These are phyloP conservation scores for Pinus taeda DNA, from an alignment of 75 land plant genomes.

Conservation along the genomic window DNA sequence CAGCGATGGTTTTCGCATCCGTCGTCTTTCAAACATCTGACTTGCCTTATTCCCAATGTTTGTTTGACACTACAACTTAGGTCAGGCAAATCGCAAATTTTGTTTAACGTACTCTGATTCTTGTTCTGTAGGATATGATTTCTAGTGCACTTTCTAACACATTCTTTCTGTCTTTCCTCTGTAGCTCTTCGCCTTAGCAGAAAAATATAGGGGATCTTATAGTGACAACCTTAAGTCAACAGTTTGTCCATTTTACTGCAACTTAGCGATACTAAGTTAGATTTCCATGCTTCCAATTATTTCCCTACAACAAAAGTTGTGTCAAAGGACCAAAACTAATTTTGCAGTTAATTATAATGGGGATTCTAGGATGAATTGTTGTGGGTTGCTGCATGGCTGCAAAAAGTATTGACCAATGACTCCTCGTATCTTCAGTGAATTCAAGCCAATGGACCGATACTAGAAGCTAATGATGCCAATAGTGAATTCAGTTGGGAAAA, in stretches of 20 bases:
- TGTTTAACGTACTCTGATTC: background rate
- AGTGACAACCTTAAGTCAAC: slow-evolving; percentile 66
- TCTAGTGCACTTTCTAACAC: background rate
- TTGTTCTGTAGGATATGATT: background rate
- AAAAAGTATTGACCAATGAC: slow-evolving; percentile 39
- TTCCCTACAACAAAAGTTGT: background rate
- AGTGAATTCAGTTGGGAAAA: slow-evolving; percentile 82
- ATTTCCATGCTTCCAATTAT: background rate
- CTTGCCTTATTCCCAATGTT: slow-evolving; percentile 22
- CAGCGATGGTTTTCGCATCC: slow-evolving; percentile 73
- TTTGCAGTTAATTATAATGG: too few species aligned
- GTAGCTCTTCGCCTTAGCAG: slow-evolving; percentile 83
- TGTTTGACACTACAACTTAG: slow-evolving; percentile 25
- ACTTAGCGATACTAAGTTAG: slow-evolving; percentile 77
- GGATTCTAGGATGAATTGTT: slow-evolving; percentile 74
- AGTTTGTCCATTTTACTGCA: slow-evolving; percentile 89
- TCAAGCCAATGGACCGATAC: slow-evolving; percentile 47
- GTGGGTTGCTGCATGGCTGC: slow-evolving; percentile 96
- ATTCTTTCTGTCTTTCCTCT: background rate
- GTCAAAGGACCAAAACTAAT: background rate
- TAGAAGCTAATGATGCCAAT: slow-evolving; percentile 58
- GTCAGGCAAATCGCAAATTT: too few species aligned
- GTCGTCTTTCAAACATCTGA: slow-evolving; percentile 50
- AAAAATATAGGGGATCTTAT: slow-evolving; percentile 72
- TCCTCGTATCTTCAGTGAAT: slow-evolving; percentile 50